Conservation (phyloP, 2,329 filamentous ascomycete genomes). For the Didymella lethalis region DNA sequence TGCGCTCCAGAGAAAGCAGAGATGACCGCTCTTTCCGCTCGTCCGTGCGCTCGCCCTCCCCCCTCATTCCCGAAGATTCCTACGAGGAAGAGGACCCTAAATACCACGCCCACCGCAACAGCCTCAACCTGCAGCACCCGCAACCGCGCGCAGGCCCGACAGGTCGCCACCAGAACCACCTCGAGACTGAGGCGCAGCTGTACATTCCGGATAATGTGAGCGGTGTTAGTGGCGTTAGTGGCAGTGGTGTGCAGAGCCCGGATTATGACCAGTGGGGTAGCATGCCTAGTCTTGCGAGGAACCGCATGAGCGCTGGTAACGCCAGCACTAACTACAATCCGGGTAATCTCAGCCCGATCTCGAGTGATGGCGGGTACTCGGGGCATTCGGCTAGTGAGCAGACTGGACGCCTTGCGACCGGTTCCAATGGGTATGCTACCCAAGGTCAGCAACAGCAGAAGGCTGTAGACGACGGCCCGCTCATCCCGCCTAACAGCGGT, state of each 20-base stretch:
- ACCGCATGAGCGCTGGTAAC: slow-evolving; percentile 48
- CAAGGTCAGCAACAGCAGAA: slow-evolving; percentile 59
- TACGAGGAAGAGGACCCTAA: slow-evolving; percentile 69
- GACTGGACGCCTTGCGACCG: slow-evolving; percentile 24
- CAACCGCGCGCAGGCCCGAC: slow-evolving; percentile 78
- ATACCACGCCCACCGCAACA: slow-evolving; percentile 83
- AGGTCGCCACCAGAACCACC: slow-evolving; percentile 74
- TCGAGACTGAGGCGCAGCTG: slow-evolving; percentile 76
- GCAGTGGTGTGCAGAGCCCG: slow-evolving; percentile 32
- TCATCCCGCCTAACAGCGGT: slow-evolving; percentile 63
- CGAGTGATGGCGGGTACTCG: slow-evolving; percentile 50
- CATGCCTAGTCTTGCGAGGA: slow-evolving; percentile 53
- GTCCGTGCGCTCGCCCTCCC: slow-evolving; percentile 51
- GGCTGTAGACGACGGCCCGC: slow-evolving; percentile 64
- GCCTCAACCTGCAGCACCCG: slow-evolving; percentile 79
- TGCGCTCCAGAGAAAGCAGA: not conserved
- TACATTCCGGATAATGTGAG: slow-evolving; percentile 58
- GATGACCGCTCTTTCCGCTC: slow-evolving; percentile 24
- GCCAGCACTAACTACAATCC: slow-evolving; percentile 37
- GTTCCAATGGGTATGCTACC: too few species aligned
- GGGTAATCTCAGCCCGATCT: slow-evolving; percentile 49
- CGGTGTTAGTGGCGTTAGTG: slow-evolving; percentile 14
- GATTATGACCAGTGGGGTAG: slow-evolving; percentile 61
- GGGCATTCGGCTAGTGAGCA: slow-evolving; percentile 51
- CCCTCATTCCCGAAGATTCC: slow-evolving; percentile 63